Evolutionary conservation across 2,329 filamentous ascomycete genomes (phyloP), one percentile per base, ranked within the genome.

Genomic region (Arthroderma uncinatum): DNA sequence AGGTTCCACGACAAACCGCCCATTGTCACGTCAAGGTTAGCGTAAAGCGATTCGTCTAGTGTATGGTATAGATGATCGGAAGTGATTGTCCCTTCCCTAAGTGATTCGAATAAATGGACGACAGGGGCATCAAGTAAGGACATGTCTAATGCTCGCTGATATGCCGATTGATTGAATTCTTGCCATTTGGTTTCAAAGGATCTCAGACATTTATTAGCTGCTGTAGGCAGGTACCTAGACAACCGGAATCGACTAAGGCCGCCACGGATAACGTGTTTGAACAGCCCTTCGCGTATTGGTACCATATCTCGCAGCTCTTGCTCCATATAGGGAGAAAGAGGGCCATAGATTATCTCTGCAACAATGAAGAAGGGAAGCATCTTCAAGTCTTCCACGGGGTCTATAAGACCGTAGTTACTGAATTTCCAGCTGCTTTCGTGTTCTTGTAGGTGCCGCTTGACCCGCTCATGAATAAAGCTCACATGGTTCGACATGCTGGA

Each of bases 1-100:
- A 74, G 60, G 16, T 66, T 69, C 75, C 76, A 78, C 0, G 72
- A 70, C 0, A 77, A 48, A 1, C 63, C 73, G 2, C 73, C 71
- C 1, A 69, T 70, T 0, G 74, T 76, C 5, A 78, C 75, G 57
- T 78, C 76, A 0, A 78, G 66, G 58, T 78, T 78, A 1, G 73
- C 75, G 58, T 71, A 78, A 0, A 78, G 67, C 47, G 69, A 68
- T 61, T 78, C 76, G 58, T 78, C 75, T 2, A 78, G 62, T 0
- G 76, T 78, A 25, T 76, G 75, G 0, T 71, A 62, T 1, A 73
- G 54, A 37, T 73, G 57, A 4, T 68, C 63, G 12, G 54, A 55
- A 1, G 57, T 63, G 16, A 72, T 62, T 4, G 55, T 30, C 0
- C 68, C 66, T 5, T 62, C 23, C 23, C 28, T 28, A 1, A 62